A percentile compares a stretch with the other conserved stretches of the same genome.
Conservation (phyloP, 208 protist species). For the Leptomonas pyrrhocoris region DNA sequence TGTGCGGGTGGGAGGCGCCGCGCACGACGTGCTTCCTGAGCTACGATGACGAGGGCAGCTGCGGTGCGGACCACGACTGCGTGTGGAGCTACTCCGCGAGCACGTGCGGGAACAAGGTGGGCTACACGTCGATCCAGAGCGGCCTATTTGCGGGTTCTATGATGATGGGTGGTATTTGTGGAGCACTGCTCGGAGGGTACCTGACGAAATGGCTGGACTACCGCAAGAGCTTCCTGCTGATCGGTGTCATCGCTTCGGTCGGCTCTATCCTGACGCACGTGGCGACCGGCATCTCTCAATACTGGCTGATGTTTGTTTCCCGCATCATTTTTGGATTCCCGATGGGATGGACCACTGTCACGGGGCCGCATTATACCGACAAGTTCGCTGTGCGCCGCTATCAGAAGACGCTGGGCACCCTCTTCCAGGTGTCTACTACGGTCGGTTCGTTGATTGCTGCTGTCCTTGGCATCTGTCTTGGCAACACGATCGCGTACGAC, state of each 20-base stretch:
- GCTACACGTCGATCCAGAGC: slow-evolving; percentile 47
- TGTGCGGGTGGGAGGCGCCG: slow-evolving; percentile 33
- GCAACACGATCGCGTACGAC: slow-evolving; percentile 39
- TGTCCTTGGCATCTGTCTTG: slow-evolving; percentile 45
- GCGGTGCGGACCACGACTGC: slow-evolving; percentile 26
- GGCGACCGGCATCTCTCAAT: slow-evolving; percentile 37
- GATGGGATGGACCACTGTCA: slow-evolving; percentile 41
- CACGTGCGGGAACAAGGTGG: slow-evolving; percentile 41
- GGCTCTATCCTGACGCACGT: slow-evolving; percentile 41
- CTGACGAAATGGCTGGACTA: slow-evolving; percentile 44
- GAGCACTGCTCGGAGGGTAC: slow-evolving; percentile 40
- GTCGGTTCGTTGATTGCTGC: slow-evolving; percentile 57
- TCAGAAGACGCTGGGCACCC: slow-evolving; percentile 34
- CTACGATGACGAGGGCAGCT: slow-evolving; percentile 35
- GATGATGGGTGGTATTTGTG: slow-evolving; percentile 65
- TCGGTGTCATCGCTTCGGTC: slow-evolving; percentile 39
- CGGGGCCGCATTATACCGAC: slow-evolving; percentile 55
- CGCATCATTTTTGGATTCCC: slow-evolving; percentile 59
- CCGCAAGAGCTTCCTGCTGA: slow-evolving; percentile 47
- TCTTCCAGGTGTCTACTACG: slow-evolving; percentile 58
- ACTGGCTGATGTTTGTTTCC: slow-evolving; percentile 50
- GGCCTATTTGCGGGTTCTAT: slow-evolving; percentile 63
- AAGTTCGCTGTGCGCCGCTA: slow-evolving; percentile 34
- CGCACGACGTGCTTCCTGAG: slow-evolving; percentile 39
- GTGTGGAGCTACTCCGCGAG: slow-evolving; percentile 39